Percentiles rank a stretch among this genome's conserved stretches.
Evolutionary conservation across 176 grass and related monocot genomes (phyloP).

Genomic region (Areca catechu): DNA sequence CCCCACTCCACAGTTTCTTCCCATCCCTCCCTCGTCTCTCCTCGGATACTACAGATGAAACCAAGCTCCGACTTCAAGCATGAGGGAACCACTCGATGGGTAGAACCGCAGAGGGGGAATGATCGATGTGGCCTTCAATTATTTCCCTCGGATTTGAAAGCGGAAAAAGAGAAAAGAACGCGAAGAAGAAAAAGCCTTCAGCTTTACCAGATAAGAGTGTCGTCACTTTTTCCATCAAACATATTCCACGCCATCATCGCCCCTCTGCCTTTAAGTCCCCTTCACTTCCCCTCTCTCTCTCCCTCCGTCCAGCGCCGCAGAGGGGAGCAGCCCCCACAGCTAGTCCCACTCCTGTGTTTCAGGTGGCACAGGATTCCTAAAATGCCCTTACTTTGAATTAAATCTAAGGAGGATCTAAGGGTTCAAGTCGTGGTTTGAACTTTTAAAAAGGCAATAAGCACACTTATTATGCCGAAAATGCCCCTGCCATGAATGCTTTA

Average conservation of each 20-base stretch:
- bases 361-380: too few relatives aligned
- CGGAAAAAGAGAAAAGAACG: neutral
- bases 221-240: conserved; percentile 40
- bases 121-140: conserved; percentile 21
- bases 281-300: neutral
- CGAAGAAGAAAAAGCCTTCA: conserved; percentile 26
- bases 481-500: too few relatives aligned
- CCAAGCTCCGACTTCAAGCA: conserved; percentile 30
- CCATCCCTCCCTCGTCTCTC: neutral
- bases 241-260: conserved; percentile 15
- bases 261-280: neutral
- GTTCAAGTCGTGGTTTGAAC: too few relatives aligned
- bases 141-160: conserved; percentile 31
- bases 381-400: too few relatives aligned
- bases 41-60: conserved; percentile 18
- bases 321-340: too few relatives aligned
- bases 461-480: too few relatives aligned
- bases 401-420: too few relatives aligned
- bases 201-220: conserved; percentile 51
- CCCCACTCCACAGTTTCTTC: conserved; percentile 3
- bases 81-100: conserved; percentile 31
- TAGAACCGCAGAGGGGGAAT: too few relatives aligned
- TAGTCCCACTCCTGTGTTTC: too few relatives aligned
- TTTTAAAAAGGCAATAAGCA: too few relatives aligned
- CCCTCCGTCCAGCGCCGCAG: neutral